Base-by-base conservation (phyloP, 768 basidiomycete genomes). In the Coprinellus micaceus region DNA sequence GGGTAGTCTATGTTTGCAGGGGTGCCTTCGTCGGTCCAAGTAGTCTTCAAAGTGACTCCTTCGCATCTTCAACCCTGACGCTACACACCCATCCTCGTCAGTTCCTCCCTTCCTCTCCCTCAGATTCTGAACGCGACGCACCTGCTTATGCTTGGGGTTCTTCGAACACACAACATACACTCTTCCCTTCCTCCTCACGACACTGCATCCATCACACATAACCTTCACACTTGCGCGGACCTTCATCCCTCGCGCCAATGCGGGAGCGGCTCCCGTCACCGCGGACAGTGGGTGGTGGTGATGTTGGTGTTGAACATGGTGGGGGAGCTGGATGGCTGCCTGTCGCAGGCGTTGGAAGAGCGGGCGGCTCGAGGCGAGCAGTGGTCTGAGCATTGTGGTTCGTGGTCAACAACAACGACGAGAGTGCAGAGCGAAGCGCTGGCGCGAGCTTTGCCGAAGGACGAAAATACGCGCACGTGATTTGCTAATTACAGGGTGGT, bases 61-160 rank as follows among this genome's bases (percentile, higher is more conserved):
- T 37, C 9, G 9, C 9, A 9, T 37, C 9, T 37, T 69, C 75
- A 89, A 61, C 87, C 87, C 71, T 89, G 87, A 46, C 87, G 83
- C 87, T 89, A 66, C 39, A 55, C 15, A 54, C 19, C 17, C 67
- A 52, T 64, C 57, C 37, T 36, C 28, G 26, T 51, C 10, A 53
- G 11, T 24, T 24, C 19, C 52, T 46, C 47, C 22, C 6, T 10
- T 15, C 4, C 54, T 25, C 25, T 19, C 37, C 19, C 52, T 25
- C 30, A n/a, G 15, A 40, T 17, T 13, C n/a, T 11, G 48, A 50
- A 9, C 36, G 36, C 26, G 28, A 65, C 81, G 50, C 57, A 91
- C 95, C 86, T 98, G 95, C 71, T 98, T 98, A 69, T 98, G 96
- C 69, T 96, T 98, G 2, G 95, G 91, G 64, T 98, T 93, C 68